Conservation (phyloP, 2,329 filamentous ascomycete species). For the Dryadomyces sulphureus region DNA sequence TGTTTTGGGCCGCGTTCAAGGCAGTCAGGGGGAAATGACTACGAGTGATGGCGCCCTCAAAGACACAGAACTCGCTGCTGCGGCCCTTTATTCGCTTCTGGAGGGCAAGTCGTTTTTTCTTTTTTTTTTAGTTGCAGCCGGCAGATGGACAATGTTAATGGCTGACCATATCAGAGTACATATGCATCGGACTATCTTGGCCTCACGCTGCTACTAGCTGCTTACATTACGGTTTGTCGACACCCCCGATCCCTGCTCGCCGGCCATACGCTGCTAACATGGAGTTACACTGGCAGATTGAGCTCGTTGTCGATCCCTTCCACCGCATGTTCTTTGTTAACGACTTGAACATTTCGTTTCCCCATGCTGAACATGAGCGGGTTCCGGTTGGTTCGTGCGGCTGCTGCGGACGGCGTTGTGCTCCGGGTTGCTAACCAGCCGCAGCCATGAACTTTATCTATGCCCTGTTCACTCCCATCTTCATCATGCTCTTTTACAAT, state of each 20-base stretch:
- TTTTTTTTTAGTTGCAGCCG: background rate
- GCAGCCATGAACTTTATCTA: slow-evolving; percentile 64
- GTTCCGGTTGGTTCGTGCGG: slow-evolving; percentile 55
- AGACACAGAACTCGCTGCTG: slow-evolving; percentile 11
- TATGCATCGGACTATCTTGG: slow-evolving; percentile 85
- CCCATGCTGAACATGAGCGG: slow-evolving; percentile 69
- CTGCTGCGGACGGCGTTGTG: background rate
- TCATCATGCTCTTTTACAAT: slow-evolving; percentile 52
- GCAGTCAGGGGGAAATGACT: slow-evolving; percentile 28
- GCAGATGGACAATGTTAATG: too few relatives aligned
- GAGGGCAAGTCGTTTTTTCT: slow-evolving; percentile 21
- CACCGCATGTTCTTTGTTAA: slow-evolving; percentile 89
- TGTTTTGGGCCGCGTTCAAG: slow-evolving; percentile 23
- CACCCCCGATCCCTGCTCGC: background rate
- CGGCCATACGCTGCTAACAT: background rate
- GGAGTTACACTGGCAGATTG: slow-evolving; percentile 29
- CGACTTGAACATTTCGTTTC: slow-evolving; percentile 71
- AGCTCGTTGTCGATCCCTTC: slow-evolving; percentile 65
- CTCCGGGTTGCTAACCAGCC: background rate
- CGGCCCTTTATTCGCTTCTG: slow-evolving; percentile 27
- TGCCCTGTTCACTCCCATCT: slow-evolving; percentile 56
- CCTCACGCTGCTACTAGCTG: slow-evolving; percentile 51
- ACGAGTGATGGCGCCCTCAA: slow-evolving; percentile 22
- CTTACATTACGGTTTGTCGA: slow-evolving; percentile 43
- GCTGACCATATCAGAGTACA: slow-evolving; percentile 40